Evolutionary conservation across 495 filamentous ascomycete species (phyloP).

Genomic region (Penicillium ucsense): DNA sequence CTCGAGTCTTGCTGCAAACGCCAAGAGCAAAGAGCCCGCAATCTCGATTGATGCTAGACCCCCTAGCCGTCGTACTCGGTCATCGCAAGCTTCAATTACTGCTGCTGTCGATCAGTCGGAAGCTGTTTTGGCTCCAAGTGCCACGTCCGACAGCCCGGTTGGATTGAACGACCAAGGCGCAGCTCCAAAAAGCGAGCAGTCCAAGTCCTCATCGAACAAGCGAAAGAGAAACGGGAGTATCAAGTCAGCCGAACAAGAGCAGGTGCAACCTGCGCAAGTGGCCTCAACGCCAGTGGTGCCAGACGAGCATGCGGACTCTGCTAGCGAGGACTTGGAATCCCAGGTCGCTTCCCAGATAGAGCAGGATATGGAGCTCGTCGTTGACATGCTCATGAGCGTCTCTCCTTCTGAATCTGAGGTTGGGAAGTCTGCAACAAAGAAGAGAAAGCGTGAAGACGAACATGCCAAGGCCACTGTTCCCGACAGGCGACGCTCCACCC

Average conservation of each 20-base stretch:
- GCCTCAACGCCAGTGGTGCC: not conserved
- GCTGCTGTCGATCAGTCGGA: conserved; percentile 1
- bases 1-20: not conserved
- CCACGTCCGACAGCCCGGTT: conserved; percentile 1
- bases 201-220: conserved; percentile 6
- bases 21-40: conserved; percentile 4
- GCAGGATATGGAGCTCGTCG: conserved; percentile 31
- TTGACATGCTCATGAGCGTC: conserved; percentile 13
- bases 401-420: not conserved
- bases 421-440: conserved; percentile 12
- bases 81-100: conserved; percentile 13
- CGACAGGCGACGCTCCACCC: conserved; percentile 25
- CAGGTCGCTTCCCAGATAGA: conserved; percentile 38
- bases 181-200: conserved; percentile 1
- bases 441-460: conserved; percentile 29
- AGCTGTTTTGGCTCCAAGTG: not conserved
- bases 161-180: not conserved
- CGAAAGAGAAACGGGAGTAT: not conserved
- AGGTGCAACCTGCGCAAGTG: not conserved
- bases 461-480: conserved; percentile 6
- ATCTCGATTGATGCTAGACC: conserved; percentile 9
- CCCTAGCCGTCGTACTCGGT: conserved; percentile 22
- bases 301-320: conserved; percentile 19
- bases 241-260: not conserved
- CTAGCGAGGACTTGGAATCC: conserved; percentile 33